Evolutionary conservation across 129 eudicot genomes (phyloP).

Genomic region (Kitagawia praeruptora): DNA sequence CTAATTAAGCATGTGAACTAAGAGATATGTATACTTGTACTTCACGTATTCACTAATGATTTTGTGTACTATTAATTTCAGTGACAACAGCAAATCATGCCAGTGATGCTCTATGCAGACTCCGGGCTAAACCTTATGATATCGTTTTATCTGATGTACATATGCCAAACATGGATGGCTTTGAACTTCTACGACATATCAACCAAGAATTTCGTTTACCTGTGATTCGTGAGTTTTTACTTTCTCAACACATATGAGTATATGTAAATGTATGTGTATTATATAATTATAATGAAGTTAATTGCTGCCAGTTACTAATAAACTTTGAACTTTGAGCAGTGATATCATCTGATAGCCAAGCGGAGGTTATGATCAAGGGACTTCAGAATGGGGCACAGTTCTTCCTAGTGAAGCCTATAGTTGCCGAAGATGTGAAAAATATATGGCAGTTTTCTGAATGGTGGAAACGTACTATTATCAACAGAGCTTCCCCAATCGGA

Average conservation of each 20-base stretch:
- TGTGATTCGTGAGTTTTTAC: conserved; percentile 44
- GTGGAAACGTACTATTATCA: conserved; percentile 14
- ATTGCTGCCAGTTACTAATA: not conserved
- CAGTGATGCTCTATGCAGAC: not conserved
- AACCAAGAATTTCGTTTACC: conserved; percentile 70
- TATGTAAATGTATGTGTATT: not conserved
- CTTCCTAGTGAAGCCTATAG: conserved; percentile 64
- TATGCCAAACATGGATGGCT: conserved; percentile 81
- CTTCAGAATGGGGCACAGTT: conserved; percentile 68
- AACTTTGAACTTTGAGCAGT: conserved; percentile 23
- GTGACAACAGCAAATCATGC: not conserved
- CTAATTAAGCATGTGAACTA: no score
- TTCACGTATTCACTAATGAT: not conserved
- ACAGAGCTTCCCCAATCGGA: not conserved
- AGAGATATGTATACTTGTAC: not conserved
- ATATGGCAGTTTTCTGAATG: conserved; percentile 75
- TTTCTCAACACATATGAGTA: not conserved
- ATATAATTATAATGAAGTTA: not conserved
- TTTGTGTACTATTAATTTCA: not conserved
- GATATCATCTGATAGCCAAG: conserved; percentile 69
- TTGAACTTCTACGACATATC: conserved; percentile 60
- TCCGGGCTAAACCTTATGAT: not conserved
- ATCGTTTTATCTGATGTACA: conserved; percentile 60
- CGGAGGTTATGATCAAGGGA: conserved; percentile 31
- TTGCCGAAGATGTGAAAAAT: conserved; percentile 50